A percentile compares a stretch with the other conserved stretches of the same genome.
Conservation (phyloP, 495 filamentous ascomycete genomes). For the Penicillium pulvis region DNA sequence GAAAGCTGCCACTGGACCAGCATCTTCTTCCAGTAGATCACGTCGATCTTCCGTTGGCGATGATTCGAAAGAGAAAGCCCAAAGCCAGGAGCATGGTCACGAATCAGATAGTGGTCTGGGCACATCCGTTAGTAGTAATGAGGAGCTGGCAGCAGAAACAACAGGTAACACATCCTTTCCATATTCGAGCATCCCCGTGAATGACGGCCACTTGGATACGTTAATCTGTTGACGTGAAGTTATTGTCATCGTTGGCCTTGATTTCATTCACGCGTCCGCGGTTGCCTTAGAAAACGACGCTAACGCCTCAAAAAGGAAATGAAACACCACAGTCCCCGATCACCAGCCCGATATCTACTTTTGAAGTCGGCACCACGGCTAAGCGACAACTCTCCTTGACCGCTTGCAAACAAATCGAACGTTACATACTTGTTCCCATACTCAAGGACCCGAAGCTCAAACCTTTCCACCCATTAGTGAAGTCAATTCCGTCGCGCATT, state of each 20-base stretch:
- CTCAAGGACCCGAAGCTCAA: conserved; percentile 59
- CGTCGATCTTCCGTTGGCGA: conserved; percentile 6
- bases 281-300: background rate
- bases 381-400: conserved; percentile 49
- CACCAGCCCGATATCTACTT: background rate
- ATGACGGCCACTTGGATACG: too few relatives aligned
- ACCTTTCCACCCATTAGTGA: conserved; percentile 76
- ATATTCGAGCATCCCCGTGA: too few relatives aligned
- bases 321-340: background rate
- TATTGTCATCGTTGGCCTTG: too few relatives aligned
- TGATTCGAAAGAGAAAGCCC: background rate
- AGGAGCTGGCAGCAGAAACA: conserved; percentile 13
- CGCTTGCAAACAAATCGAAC: conserved; percentile 58
- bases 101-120: conserved; percentile 59
- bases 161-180: background rate
- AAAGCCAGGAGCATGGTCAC: conserved; percentile 33
- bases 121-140: conserved; percentile 50
- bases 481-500: conserved; percentile 74
- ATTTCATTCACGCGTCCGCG: too few relatives aligned
- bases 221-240: too few relatives aligned
- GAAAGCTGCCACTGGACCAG: background rate
- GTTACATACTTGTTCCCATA: conserved; percentile 59
- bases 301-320: background rate
- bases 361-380: background rate
- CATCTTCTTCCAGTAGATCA: background rate